Base-by-base conservation (phyloP, 2,329 filamentous ascomycete genomes). In the Chaetomium sp. region DNA sequence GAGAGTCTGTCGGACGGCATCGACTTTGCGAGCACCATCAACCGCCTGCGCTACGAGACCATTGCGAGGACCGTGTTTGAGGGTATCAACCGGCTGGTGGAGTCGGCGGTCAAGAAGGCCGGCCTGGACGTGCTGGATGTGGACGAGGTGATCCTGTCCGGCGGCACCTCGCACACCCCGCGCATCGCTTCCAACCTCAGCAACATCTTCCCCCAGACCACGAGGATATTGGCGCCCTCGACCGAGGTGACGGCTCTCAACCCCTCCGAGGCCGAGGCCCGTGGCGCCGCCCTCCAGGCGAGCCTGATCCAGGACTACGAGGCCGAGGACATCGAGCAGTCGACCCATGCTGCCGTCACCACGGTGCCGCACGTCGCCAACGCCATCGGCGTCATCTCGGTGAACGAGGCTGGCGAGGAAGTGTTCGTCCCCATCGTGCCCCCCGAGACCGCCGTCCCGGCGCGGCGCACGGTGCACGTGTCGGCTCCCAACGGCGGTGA, bases 221-320 rank as follows among this genome's bases (percentile, higher is more conserved):
- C 93, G 67, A 80, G 80, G 55, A 86, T 99, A 72, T 85, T 94
- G 69, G 91, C 95, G 1, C 95, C 94, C 53, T 89, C 93, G 64
- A 97, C 93, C 62, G 87, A 82, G 70, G 73, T 89, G 47, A 83
- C 83, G 29, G 90, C 94, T 68, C 88, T 98, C 80, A 98, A 98
- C 85, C 95, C 95, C 69, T 95, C 92, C 3, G 94, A 98, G 81
- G 85, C 97, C 63, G 83, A 90, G 73, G 90, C 91, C 68, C 89
- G 95, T 69, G 95, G 95, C 75, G 95, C 95, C 67, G 94, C 95
- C 35, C 92, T 99, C 72, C 95, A 99, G 81, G 95, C 95, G 45
- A 96, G 90, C 66, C 83, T 99, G 69, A 92, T 99, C 77, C 89
- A 93, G 78, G 94, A 97, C 78, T 99, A 96, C 78, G 95, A 99